Evolutionary conservation across 306 rosid genomes (phyloP).

Genomic region (Alnus rubra): DNA sequence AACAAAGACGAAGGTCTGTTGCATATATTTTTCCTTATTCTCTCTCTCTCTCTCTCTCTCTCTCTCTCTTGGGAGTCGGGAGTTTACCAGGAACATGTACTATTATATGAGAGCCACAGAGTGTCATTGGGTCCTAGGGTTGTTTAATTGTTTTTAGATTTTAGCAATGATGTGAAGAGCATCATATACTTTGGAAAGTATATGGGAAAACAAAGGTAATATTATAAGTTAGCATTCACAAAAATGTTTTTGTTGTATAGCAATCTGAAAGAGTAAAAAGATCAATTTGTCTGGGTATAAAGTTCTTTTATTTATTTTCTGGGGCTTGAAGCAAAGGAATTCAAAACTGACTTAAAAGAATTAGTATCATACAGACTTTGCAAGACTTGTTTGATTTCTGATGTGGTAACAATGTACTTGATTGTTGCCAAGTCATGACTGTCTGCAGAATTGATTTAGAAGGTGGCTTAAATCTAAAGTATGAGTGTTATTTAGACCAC

Average conservation of each 20-base stretch:
- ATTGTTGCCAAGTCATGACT: neutral
- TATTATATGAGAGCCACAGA: neutral
- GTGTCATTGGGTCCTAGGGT: neutral
- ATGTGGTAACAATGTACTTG: neutral
- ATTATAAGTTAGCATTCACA: neutral
- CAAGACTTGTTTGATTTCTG: neutral
- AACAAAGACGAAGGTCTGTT: conserved; percentile 57
- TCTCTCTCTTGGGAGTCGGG: too few relatives aligned
- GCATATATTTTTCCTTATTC: neutral
- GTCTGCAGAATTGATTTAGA: neutral
- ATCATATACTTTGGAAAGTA: neutral
- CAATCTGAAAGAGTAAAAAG: neutral
- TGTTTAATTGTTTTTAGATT: neutral
- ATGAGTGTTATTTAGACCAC: neutral
- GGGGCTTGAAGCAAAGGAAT: neutral
- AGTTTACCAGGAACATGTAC: neutral
- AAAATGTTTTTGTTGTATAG: neutral
- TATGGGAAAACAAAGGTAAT: neutral
- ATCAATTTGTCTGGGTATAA: neutral
- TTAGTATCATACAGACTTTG: neutral
- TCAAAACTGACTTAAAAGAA: neutral
- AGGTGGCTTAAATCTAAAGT: neutral
- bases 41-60: neutral
- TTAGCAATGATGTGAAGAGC: neutral
- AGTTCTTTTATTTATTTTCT: neutral